Evolutionary conservation across 352 stramenopile species (phyloP).

Genomic region (Phytopythium litorale): DNA sequence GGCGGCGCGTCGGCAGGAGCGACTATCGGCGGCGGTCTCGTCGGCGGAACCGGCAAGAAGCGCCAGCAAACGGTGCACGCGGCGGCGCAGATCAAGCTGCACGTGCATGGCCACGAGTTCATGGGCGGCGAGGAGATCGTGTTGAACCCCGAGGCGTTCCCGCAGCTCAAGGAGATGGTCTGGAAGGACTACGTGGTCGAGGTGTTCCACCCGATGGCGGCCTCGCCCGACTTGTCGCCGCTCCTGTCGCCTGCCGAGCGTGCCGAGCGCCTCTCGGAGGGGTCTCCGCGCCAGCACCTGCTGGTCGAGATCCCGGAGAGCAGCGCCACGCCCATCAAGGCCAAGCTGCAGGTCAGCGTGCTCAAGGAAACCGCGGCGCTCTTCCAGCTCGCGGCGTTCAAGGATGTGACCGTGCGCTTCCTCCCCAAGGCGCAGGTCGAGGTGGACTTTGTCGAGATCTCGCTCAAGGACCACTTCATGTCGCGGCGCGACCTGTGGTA

Average conservation of each 20-base stretch:
- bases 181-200: constrained; percentile 80
- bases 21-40: not conserved
- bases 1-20: not conserved
- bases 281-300: constrained; percentile 55
- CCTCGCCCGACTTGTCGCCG: constrained; percentile 7
- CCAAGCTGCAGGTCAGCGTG: constrained; percentile 78
- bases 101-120: constrained; percentile 82
- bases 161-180: constrained; percentile 61
- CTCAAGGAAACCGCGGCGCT: constrained; percentile 74
- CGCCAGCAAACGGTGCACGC: constrained; percentile 40
- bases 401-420: constrained; percentile 82
- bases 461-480: constrained; percentile 91
- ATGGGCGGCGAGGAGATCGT: constrained; percentile 77
- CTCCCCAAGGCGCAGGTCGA: constrained; percentile 70
- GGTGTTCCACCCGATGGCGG: constrained; percentile 55
- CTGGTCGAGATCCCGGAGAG: constrained; percentile 74
- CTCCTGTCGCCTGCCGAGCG: constrained; percentile 22
- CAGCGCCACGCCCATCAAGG: constrained; percentile 60
- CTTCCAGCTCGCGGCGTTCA: constrained; percentile 72
- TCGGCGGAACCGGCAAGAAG: constrained; percentile 22
- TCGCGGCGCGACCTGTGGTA: constrained; percentile 91
- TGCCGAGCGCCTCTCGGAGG: constrained; percentile 18
- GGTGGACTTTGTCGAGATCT: constrained; percentile 89
- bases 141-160: constrained; percentile 78
- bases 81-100: constrained; percentile 68